These are phyloP conservation scores for Pisolithus thermaeus DNA, from an alignment of 1,284 basidiomycete genomes.

Conservation along the genomic window DNA sequence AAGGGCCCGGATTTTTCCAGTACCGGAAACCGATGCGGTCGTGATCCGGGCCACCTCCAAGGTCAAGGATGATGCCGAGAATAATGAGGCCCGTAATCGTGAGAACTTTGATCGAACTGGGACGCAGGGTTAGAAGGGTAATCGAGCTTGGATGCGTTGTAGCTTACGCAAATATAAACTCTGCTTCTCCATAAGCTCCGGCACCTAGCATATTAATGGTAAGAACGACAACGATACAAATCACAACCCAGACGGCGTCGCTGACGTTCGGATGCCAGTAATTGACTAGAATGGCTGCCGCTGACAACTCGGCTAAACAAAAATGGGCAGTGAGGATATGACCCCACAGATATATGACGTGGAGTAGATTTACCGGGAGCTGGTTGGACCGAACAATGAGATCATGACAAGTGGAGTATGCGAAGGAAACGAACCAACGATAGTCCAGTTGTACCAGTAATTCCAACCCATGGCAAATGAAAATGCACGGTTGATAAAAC, in stretches of 20 bases:
- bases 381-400: slow-evolving; percentile 3
- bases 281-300: slow-evolving; percentile 59
- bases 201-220: slow-evolving; percentile 61
- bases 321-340: slow-evolving; percentile 1
- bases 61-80: slow-evolving; percentile 44
- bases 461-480: slow-evolving; percentile 71
- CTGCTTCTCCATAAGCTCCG: slow-evolving; percentile 49
- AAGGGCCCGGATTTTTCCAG: slow-evolving; percentile 54
- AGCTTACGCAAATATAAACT: slow-evolving; percentile 47
- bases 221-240: slow-evolving; percentile 59
- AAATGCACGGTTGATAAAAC: slow-evolving; percentile 67
- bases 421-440: slow-evolving; percentile 36
- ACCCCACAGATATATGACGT: background rate
- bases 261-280: slow-evolving; percentile 51
- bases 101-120: slow-evolving; percentile 58
- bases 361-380: slow-evolving; percentile 20
- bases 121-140: slow-evolving; percentile 2
- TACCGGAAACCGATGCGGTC: slow-evolving; percentile 47
- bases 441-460: slow-evolving; percentile 61
- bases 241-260: slow-evolving; percentile 58
- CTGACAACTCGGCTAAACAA: slow-evolving; percentile 51
- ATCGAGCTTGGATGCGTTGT: background rate
- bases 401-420: slow-evolving; percentile 4
- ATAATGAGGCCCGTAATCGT: slow-evolving; percentile 46
- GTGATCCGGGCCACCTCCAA: slow-evolving; percentile 53